Percentiles rank a stretch among this genome's conserved stretches.
phyloP scores from a whole-genome alignment of 768 basidiomycete species.

The Tulasnella calospora region DNA sequence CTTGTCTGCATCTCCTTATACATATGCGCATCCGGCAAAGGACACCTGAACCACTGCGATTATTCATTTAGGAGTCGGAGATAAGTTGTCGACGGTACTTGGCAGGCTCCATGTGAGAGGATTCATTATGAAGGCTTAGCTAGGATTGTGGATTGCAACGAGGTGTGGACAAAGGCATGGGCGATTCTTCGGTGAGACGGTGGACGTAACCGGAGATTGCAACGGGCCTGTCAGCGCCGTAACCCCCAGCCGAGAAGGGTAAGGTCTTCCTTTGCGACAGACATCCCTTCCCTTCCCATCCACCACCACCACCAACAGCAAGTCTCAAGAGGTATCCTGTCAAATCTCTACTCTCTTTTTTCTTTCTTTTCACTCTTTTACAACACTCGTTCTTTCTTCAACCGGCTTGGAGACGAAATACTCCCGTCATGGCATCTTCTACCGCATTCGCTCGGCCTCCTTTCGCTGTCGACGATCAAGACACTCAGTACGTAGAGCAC shows the following conservation, averaged over 20 bases:
- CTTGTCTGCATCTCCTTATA: too few relatives aligned
- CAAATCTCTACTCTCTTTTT: background rate
- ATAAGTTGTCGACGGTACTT: too few relatives aligned
- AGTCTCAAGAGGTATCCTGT: background rate
- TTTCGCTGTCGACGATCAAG: slow-evolving; percentile 28
- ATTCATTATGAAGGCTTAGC: too few relatives aligned
- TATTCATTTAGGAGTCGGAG: too few relatives aligned
- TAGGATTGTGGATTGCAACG: background rate
- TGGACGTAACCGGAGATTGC: background rate
- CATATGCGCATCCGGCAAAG: too few relatives aligned
- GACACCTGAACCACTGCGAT: too few relatives aligned
- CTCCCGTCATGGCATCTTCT: slow-evolving; percentile 5
- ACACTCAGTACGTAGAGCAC: slow-evolving; percentile 18
- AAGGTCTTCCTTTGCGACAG: background rate
- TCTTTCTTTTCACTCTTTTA: background rate
- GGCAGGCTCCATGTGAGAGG: too few relatives aligned
- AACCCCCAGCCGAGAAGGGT: background rate
- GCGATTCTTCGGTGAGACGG: background rate
- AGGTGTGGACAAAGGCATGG: background rate
- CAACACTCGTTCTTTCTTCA: background rate
- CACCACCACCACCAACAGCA: background rate
- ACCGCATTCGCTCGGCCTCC: slow-evolving; percentile 25
- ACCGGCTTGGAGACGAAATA: slow-evolving; percentile 16
- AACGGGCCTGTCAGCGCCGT: background rate
- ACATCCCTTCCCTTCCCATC: background rate